Evolutionary conservation across 345 rosid genomes (phyloP).

Genomic region (Erysimum cheiranthoides): DNA sequence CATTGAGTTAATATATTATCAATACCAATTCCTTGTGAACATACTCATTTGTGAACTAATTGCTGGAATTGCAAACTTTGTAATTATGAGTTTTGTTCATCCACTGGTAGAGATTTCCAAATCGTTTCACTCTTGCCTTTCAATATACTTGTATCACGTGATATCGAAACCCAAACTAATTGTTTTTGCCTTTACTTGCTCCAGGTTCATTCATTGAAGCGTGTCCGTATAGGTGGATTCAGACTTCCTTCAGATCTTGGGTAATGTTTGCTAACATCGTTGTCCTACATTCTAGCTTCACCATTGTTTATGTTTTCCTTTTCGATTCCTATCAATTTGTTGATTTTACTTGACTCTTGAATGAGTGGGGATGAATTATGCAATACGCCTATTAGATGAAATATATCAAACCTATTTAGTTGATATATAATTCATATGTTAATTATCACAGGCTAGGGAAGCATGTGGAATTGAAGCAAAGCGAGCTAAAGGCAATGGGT

Average conservation of each 20-base stretch:
- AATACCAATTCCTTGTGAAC: not conserved
- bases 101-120: not conserved
- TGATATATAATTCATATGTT: constrained; percentile 4
- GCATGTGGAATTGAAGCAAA: constrained; percentile 68
- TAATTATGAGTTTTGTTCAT: constrained; percentile 2
- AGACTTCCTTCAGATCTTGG: constrained; percentile 92
- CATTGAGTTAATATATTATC: not conserved
- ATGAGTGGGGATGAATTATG: not conserved
- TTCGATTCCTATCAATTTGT: not conserved
- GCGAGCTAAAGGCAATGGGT: constrained; percentile 73
- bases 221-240: constrained; percentile 86
- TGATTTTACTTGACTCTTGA: not conserved
- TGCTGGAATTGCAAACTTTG: not conserved
- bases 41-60: not conserved
- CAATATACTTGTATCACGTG: not conserved
- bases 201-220: constrained; percentile 84
- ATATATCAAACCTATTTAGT: not conserved
- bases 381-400: not conserved
- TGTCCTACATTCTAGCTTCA: not conserved
- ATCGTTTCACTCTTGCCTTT: not conserved
- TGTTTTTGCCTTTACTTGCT: constrained; percentile 30
- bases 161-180: constrained; percentile 1
- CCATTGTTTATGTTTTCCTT: not conserved
- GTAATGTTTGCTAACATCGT: constrained; percentile 48
- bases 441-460: constrained; percentile 68